Evolutionary conservation across 2,329 filamentous ascomycete genomes (phyloP).

Genomic region (Escovopsis sp.): DNA sequence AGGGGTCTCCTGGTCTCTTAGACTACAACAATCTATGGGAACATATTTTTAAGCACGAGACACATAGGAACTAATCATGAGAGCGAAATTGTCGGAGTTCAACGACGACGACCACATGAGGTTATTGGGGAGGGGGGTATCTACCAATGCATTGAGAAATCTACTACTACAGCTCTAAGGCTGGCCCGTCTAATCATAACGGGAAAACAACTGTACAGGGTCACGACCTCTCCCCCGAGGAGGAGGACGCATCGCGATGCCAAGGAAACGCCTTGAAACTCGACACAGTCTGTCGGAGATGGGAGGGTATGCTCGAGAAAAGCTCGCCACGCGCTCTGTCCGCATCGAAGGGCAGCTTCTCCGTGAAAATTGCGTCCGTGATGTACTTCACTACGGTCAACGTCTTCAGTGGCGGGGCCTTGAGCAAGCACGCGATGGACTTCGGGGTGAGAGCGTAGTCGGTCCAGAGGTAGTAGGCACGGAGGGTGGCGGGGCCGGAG

Average conservation of each 20-base stretch:
- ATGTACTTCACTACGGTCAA: slow-evolving; percentile 45
- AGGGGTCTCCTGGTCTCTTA: slow-evolving; percentile 32
- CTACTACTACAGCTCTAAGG: too few relatives aligned
- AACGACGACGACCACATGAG: too few relatives aligned
- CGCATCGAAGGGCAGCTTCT: slow-evolving; percentile 34
- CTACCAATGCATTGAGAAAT: not conserved
- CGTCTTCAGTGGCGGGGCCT: slow-evolving; percentile 41
- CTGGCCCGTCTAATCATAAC: too few relatives aligned
- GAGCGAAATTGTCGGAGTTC: too few relatives aligned
- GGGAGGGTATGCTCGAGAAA: slow-evolving; percentile 18
- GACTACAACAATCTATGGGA: too few relatives aligned
- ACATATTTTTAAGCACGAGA: too few relatives aligned
- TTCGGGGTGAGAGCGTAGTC: slow-evolving; percentile 31
- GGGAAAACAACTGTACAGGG: too few relatives aligned
- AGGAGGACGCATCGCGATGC: not conserved
- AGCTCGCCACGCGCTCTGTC: slow-evolving; percentile 30
- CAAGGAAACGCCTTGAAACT: not conserved
- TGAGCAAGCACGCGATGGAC: slow-evolving; percentile 37
- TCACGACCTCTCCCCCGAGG: too few relatives aligned
- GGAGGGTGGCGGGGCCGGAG: slow-evolving; percentile 23
- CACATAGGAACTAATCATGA: too few relatives aligned
- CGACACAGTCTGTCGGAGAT: slow-evolving; percentile 4
- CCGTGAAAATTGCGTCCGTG: slow-evolving; percentile 34
- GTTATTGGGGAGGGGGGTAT: not conserved
- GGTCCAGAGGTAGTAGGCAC: slow-evolving; percentile 52